Conservation (phyloP, 257 asterid species). For the Nicotiana tabacum region DNA sequence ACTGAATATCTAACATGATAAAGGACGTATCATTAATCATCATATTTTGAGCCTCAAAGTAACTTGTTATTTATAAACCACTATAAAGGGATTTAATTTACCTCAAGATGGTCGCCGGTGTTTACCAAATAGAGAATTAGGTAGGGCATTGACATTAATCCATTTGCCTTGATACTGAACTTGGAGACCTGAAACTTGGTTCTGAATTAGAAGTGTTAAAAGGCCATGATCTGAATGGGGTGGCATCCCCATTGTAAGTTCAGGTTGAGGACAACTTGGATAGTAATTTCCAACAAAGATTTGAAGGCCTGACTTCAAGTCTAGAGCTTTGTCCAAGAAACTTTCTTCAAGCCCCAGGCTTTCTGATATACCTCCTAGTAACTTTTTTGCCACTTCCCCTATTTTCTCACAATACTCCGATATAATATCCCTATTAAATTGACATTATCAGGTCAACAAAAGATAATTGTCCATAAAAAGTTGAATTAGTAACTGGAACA, state of each 20-base stretch:
- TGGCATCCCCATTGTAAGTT: slow-evolving; percentile 49
- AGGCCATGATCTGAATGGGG: slow-evolving; percentile 50
- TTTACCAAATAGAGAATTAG: slow-evolving; percentile 32
- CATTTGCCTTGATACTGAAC: slow-evolving; percentile 33
- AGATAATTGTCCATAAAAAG: neutral
- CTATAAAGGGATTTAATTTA: slow-evolving; percentile 9
- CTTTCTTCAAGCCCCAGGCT: slow-evolving; percentile 34
- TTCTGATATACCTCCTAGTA: slow-evolving; percentile 28
- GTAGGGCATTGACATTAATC: slow-evolving; percentile 31
- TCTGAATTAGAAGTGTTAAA: slow-evolving; percentile 33
- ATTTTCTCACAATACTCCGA: slow-evolving; percentile 25
- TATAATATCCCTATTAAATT: slow-evolving; percentile 23
- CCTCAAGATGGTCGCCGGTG: slow-evolving; percentile 75
- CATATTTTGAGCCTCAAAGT: neutral
- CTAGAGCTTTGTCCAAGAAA: slow-evolving; percentile 20
- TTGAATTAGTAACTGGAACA: neutral
- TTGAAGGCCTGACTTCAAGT: slow-evolving; percentile 37
- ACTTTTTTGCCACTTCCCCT: slow-evolving; percentile 15
- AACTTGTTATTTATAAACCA: neutral
- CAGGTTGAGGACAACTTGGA: slow-evolving; percentile 50
- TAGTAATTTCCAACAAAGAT: slow-evolving; percentile 33
- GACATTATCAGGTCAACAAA: neutral
- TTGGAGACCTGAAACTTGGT: slow-evolving; percentile 38
- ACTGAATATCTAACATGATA: slow-evolving; percentile 49
- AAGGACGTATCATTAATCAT: neutral